phyloP scores from a whole-genome alignment of 2,329 filamentous ascomycete species.

The Aspergillus chevalieri region DNA sequence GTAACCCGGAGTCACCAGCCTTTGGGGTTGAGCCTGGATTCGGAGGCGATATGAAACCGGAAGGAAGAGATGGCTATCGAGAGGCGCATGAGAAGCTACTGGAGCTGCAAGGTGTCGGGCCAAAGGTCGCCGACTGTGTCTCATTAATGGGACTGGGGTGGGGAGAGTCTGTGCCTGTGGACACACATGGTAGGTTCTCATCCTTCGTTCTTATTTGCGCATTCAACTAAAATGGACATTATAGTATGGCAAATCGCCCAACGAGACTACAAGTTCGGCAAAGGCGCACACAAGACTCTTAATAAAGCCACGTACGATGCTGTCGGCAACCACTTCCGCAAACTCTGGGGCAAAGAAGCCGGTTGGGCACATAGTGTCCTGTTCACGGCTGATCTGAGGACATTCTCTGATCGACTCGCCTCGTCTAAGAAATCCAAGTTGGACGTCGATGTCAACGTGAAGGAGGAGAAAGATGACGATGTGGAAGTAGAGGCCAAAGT shows the following conservation, averaged over 20 bases:
- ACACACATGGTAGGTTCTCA: slow-evolving; percentile 64
- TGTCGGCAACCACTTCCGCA: slow-evolving; percentile 81
- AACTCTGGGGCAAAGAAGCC: slow-evolving; percentile 85
- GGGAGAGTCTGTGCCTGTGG: slow-evolving; percentile 90
- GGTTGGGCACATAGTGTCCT: slow-evolving; percentile 97
- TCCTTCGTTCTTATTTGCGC: not conserved
- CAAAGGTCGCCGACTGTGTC: slow-evolving; percentile 95
- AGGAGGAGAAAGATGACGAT: slow-evolving; percentile 22
- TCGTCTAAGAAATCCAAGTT: slow-evolving; percentile 33
- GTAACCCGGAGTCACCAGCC: slow-evolving; percentile 67
- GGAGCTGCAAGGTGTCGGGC: slow-evolving; percentile 77
- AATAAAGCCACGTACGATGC: slow-evolving; percentile 86
- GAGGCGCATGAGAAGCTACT: slow-evolving; percentile 75
- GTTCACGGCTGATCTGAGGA: slow-evolving; percentile 84
- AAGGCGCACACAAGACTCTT: slow-evolving; percentile 73
- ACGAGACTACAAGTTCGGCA: slow-evolving; percentile 88
- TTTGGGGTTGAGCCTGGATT: slow-evolving; percentile 44
- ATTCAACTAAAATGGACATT: not conserved
- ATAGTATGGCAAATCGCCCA: slow-evolving; percentile 94
- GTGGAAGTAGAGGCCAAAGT: slow-evolving; percentile 23
- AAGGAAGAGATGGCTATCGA: slow-evolving; percentile 62
- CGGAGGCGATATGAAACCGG: slow-evolving; percentile 45
- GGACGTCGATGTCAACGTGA: slow-evolving; percentile 10
- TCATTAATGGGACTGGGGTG: slow-evolving; percentile 94
- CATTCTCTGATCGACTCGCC: slow-evolving; percentile 66